Conservation (phyloP, 2,329 filamentous ascomycete genomes). For the Aspergillus costaricaensis region DNA sequence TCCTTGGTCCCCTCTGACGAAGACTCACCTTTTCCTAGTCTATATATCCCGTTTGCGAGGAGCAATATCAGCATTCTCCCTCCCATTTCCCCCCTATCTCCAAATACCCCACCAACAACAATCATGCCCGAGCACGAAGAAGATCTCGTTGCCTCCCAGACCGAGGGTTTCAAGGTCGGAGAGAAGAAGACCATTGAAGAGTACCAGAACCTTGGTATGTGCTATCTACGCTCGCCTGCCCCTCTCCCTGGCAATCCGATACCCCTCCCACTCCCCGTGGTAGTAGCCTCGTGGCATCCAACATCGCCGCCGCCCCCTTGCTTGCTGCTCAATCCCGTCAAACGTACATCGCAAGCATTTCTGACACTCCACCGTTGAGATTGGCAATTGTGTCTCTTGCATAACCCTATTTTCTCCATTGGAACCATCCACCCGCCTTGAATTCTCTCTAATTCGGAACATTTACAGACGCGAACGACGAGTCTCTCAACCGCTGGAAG, state of each 20-base stretch:
- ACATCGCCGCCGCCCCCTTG: background rate
- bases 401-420: no score
- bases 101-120: slow-evolving; percentile 4
- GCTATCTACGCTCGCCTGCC: background rate
- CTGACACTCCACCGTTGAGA: background rate
- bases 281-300: slow-evolving; percentile 11
- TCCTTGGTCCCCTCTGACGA: background rate
- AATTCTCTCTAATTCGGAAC: background rate
- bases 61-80: background rate
- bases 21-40: background rate
- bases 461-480: slow-evolving; percentile 68
- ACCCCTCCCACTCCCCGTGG: background rate
- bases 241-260: background rate
- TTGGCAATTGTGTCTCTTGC: background rate
- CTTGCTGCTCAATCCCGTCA: background rate
- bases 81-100: slow-evolving; percentile 2
- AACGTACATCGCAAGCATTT: background rate
- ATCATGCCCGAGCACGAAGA: slow-evolving; percentile 72
- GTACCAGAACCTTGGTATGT: slow-evolving; percentile 87
- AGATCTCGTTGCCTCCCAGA: slow-evolving; percentile 82
- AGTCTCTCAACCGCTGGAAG: slow-evolving; percentile 97
- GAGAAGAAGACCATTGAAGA: slow-evolving; percentile 98
- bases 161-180: slow-evolving; percentile 95
- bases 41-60: background rate
- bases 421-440: background rate